phyloP scores from a whole-genome alignment of 129 eudicot genomes.

The Logfia minima region DNA sequence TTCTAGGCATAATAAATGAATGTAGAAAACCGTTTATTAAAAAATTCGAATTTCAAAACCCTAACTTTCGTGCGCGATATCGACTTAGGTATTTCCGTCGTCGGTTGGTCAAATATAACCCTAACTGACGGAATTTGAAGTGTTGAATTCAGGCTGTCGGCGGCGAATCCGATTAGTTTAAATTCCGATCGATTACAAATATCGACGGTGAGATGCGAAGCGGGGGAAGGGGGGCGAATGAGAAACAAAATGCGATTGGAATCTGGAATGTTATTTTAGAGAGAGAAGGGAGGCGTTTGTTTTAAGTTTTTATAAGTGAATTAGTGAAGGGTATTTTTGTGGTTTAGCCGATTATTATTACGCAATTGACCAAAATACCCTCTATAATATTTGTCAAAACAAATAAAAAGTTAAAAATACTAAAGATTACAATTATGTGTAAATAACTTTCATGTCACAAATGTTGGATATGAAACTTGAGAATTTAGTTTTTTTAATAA shows the following conservation, averaged over 20 bases:
- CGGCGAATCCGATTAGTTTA: slow-evolving; percentile 17
- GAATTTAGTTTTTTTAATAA: too few relatives aligned
- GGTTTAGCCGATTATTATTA: too few relatives aligned
- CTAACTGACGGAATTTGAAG: slow-evolving; percentile 13
- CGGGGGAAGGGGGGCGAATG: not conserved
- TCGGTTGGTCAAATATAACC: slow-evolving; percentile 25
- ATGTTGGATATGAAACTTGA: too few relatives aligned
- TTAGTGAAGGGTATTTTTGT: too few relatives aligned
- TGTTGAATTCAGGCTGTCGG: slow-evolving; percentile 17
- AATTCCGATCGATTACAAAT: slow-evolving; percentile 13
- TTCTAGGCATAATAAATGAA: slow-evolving; percentile 60
- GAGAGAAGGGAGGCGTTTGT: slow-evolving; percentile 37
- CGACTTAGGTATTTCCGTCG: slow-evolving; percentile 21
- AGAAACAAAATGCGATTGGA: slow-evolving; percentile 24
- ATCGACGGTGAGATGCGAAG: slow-evolving; percentile 33
- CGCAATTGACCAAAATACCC: too few relatives aligned
- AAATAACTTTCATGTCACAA: too few relatives aligned
- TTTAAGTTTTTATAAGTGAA: not conserved
- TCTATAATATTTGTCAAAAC: too few relatives aligned
- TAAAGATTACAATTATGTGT: too few relatives aligned
- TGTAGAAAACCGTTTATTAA: not conserved
- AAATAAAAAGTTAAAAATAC: too few relatives aligned
- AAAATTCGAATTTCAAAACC: slow-evolving; percentile 33
- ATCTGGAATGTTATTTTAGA: slow-evolving; percentile 12
- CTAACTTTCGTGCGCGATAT: slow-evolving; percentile 27